These are phyloP conservation scores for Alisma plantagoaquatica DNA, from an alignment of 106 monocot genomes.

Conservation along the genomic window DNA sequence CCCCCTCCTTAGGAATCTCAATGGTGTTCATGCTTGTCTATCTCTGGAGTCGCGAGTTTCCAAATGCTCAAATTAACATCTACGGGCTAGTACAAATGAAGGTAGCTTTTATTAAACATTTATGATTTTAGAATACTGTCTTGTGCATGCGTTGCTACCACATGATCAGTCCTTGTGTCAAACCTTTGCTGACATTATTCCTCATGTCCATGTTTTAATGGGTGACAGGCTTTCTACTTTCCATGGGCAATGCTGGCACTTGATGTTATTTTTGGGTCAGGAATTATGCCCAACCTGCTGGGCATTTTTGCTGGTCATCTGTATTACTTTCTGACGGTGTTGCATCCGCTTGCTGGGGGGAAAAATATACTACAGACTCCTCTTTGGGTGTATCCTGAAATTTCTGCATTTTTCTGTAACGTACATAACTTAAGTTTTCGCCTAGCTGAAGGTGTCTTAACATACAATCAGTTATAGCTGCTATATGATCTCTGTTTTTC, in stretches of 20 bases:
- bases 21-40: constrained; percentile 94
- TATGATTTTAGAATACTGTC: not conserved
- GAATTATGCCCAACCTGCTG: constrained; percentile 55
- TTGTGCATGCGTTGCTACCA: not conserved
- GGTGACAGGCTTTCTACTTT: constrained; percentile 73
- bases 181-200: not conserved
- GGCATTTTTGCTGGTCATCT: constrained; percentile 89
- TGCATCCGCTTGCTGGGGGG: constrained; percentile 73
- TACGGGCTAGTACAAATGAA: constrained; percentile 81
- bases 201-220: not conserved
- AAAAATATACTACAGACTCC: constrained; percentile 74
- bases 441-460: no score
- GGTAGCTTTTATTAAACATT: constrained; percentile 23
- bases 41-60: constrained; percentile 94
- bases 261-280: constrained; percentile 86
- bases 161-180: not conserved
- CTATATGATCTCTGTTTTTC: not conserved
- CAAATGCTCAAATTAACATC: constrained; percentile 71
- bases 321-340: constrained; percentile 79
- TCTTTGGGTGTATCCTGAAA: constrained; percentile 97
- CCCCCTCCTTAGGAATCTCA: constrained; percentile 45
- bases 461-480: not conserved
- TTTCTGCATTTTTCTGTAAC: no score
- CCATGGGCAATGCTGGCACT: constrained; percentile 91
- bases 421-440: no score